Conservation (phyloP, 148 eudicot species). For the Persicaria tinctoria region DNA sequence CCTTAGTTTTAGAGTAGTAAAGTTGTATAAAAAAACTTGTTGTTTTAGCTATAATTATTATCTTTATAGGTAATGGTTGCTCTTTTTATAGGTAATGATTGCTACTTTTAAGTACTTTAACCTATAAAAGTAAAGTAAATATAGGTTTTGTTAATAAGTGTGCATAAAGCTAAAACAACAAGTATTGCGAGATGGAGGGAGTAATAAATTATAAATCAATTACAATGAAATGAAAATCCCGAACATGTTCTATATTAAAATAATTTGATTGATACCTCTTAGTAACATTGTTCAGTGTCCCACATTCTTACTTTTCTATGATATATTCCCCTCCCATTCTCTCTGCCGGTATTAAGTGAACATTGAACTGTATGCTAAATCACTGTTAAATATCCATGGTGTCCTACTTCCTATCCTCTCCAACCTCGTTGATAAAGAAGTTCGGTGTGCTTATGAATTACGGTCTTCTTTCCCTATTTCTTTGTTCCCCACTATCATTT, state of each 20-base stretch:
- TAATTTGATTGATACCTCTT: background rate
- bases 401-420: background rate
- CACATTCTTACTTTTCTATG: background rate
- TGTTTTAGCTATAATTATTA: too few relatives aligned
- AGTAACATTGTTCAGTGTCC: background rate
- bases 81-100: too few relatives aligned
- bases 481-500: background rate
- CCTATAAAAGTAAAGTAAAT: too few relatives aligned
- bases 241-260: background rate
- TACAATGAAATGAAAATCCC: background rate
- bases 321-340: slow-evolving; percentile 17
- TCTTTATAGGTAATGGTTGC: too few relatives aligned
- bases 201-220: background rate
- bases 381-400: background rate
- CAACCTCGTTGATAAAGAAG: background rate
- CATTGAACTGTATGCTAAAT: background rate
- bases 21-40: too few relatives aligned
- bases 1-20: too few relatives aligned
- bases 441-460: background rate
- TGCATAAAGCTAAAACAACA: too few relatives aligned
- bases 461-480: background rate
- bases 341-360: background rate
- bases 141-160: too few relatives aligned
- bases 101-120: too few relatives aligned
- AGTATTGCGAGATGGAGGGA: too few relatives aligned